phyloP scores from a whole-genome alignment of 2,329 filamentous ascomycete genomes.

The Neospermospora avenae region DNA sequence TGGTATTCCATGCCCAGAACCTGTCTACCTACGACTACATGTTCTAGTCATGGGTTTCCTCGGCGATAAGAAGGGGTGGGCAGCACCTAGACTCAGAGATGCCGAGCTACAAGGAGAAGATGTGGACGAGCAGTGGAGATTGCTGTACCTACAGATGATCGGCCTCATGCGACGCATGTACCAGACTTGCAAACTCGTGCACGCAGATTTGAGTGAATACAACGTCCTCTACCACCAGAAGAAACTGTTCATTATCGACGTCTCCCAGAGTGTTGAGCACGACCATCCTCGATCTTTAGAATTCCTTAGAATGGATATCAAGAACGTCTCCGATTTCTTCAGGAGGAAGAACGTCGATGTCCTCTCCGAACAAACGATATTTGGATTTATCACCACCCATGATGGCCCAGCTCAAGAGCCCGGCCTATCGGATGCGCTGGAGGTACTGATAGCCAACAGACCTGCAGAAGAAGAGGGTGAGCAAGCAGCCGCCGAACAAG shows the following conservation, averaged over 20 bases:
- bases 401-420: constrained; percentile 59
- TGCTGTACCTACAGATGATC: constrained; percentile 78
- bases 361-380: constrained; percentile 74
- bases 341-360: constrained; percentile 77
- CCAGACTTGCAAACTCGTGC: constrained; percentile 85
- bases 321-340: constrained; percentile 95
- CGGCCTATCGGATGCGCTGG: constrained; percentile 58
- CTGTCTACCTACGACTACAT: constrained; percentile 84
- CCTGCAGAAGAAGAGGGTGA: constrained; percentile 52
- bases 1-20: constrained; percentile 87
- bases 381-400: constrained; percentile 72
- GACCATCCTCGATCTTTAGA: constrained; percentile 91
- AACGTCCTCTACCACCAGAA: constrained; percentile 87
- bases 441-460: constrained; percentile 62
- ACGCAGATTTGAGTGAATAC: constrained; percentile 97
- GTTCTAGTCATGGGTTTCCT: constrained; percentile 94
- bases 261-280: constrained; percentile 95
- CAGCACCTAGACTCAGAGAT: constrained; percentile 85
- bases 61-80: constrained; percentile 80
- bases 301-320: constrained; percentile 97
- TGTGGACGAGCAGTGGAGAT: constrained; percentile 68
- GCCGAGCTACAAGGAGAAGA: constrained; percentile 70
- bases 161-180: constrained; percentile 91
- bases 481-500: constrained; percentile 53
- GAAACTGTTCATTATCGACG: constrained; percentile 90